Percentiles rank a stretch among this genome's conserved stretches.
phyloP scores from a whole-genome alignment of 805 yeast genomes.

The Sugiyamaella chiloensis region DNA sequence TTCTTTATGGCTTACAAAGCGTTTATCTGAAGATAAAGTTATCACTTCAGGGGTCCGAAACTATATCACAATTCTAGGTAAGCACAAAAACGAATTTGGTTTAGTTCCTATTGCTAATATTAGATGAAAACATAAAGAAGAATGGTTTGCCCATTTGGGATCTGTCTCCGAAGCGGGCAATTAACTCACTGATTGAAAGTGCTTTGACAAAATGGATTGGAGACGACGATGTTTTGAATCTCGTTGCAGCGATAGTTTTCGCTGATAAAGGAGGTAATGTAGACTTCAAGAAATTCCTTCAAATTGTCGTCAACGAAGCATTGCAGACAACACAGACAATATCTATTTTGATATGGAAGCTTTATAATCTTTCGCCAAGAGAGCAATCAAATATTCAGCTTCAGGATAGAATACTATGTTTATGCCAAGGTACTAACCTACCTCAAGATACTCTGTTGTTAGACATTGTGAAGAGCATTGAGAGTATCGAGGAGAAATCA shows the following conservation, averaged over 20 bases:
- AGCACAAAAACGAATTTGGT: neutral
- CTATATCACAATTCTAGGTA: conserved; percentile 8
- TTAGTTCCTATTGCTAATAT: no score
- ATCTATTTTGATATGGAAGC: conserved; percentile 45
- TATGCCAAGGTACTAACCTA: conserved; percentile 61
- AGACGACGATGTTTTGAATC: conserved; percentile 42
- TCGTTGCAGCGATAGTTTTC: conserved; percentile 41
- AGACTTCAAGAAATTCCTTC: conserved; percentile 53
- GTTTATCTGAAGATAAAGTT: conserved; percentile 18
- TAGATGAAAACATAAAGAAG: neutral
- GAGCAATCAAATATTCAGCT: conserved; percentile 46
- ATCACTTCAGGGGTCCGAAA: neutral
- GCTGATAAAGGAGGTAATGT: conserved; percentile 35
- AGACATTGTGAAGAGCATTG: conserved; percentile 53
- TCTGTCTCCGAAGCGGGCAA: conserved; percentile 15
- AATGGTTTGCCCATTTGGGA: conserved; percentile 18
- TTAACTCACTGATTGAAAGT: conserved; percentile 34
- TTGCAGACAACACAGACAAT: conserved; percentile 39
- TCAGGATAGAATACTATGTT: conserved; percentile 47
- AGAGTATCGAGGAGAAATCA: conserved; percentile 46
- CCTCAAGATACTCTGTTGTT: conserved; percentile 63
- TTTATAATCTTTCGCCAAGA: conserved; percentile 48
- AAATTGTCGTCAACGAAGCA: conserved; percentile 58
- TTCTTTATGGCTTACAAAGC: conserved; percentile 25
- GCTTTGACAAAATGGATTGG: conserved; percentile 44